Percentiles rank a stretch among this genome's conserved stretches.
These are phyloP conservation scores for Aechmea fasciata DNA, from an alignment of 176 grass and related monocot species.

Conservation along the genomic window DNA sequence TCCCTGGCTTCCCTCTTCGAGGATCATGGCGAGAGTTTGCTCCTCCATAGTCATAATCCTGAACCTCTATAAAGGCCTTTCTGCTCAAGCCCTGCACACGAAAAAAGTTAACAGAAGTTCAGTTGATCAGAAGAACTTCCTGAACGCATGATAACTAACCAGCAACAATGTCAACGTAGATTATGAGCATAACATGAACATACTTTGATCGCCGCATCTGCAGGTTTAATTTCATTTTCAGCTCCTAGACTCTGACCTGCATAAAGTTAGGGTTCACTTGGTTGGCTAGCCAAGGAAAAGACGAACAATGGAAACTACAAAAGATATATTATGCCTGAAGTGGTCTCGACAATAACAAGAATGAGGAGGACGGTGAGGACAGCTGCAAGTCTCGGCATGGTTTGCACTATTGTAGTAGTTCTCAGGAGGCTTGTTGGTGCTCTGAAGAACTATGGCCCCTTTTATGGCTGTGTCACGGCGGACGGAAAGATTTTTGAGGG, in stretches of 20 bases:
- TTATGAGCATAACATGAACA: slow-evolving; percentile 10
- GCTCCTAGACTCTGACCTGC: slow-evolving; percentile 28
- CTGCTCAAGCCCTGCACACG: slow-evolving; percentile 37
- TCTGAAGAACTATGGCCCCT: slow-evolving; percentile 23
- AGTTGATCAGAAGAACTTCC: slow-evolving; percentile 7
- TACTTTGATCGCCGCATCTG: slow-evolving; percentile 29
- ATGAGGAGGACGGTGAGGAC: slow-evolving; percentile 34
- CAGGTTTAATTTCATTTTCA: slow-evolving; percentile 22
- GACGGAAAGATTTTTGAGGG: slow-evolving; percentile 20
- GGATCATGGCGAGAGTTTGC: slow-evolving; percentile 69
- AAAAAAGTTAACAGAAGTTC: slow-evolving; percentile 1
- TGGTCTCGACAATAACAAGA: slow-evolving; percentile 33
- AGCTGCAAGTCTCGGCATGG: slow-evolving; percentile 37
- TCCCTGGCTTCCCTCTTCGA: slow-evolving; percentile 49
- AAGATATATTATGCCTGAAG: slow-evolving; percentile 25
- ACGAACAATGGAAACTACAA: slow-evolving; percentile 15
- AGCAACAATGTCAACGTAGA: slow-evolving; percentile 2
- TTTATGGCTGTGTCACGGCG: slow-evolving; percentile 36
- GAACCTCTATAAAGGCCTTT: slow-evolving; percentile 57
- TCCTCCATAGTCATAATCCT: slow-evolving; percentile 82
- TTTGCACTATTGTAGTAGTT: slow-evolving; percentile 8
- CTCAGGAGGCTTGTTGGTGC: slow-evolving; percentile 19
- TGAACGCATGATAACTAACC: too few relatives aligned
- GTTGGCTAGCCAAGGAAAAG: background rate
- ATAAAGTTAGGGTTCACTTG: slow-evolving; percentile 18